A percentile compares a stretch with the other conserved stretches of the same genome.
Evolutionary conservation across 495 filamentous ascomycete species (phyloP).

Genomic region (Daldinia concentrica): DNA sequence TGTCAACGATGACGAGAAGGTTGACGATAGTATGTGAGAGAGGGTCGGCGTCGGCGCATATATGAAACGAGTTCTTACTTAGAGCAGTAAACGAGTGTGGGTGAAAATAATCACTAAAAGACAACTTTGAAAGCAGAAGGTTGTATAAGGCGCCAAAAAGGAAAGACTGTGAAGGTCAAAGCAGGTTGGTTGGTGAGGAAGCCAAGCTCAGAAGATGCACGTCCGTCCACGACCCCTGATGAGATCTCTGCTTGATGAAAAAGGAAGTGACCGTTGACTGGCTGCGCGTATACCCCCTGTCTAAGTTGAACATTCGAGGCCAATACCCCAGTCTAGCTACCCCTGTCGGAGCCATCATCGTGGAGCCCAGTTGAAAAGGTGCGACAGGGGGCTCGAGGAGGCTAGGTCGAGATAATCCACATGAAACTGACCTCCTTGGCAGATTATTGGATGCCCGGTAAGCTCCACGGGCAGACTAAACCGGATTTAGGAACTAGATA

Average conservation of each 20-base stretch:
- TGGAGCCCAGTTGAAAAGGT: constrained; percentile 25
- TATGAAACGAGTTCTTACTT: constrained; percentile 41
- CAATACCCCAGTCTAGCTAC: constrained; percentile 33
- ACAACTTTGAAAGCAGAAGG: constrained; percentile 27
- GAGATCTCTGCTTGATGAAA: constrained; percentile 33
- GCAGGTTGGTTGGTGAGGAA: constrained; percentile 42
- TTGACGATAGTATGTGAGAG: constrained; percentile 39
- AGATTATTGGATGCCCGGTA: constrained; percentile 31
- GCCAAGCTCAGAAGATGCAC: constrained; percentile 41
- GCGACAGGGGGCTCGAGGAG: constrained; percentile 13
- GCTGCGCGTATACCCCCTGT: constrained; percentile 24
- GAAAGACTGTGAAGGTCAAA: constrained; percentile 34
- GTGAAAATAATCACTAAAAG: constrained; percentile 27
- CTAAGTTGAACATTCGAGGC: constrained; percentile 22
- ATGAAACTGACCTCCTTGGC: constrained; percentile 36
- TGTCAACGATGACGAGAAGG: constrained; percentile 34
- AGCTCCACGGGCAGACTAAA: constrained; percentile 21
- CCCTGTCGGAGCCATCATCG: constrained; percentile 32
- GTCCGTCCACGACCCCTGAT: constrained; percentile 35
- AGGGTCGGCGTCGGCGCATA: constrained; percentile 43
- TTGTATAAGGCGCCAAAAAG: constrained; percentile 30
- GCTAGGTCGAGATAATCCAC: constrained; percentile 24
- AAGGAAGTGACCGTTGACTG: constrained; percentile 32
- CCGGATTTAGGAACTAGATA: constrained; percentile 9
- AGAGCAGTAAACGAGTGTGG: constrained; percentile 41